Base-by-base conservation (phyloP, 2,329 filamentous ascomycete genomes). In the Coniochaeta hoffmannii region DNA sequence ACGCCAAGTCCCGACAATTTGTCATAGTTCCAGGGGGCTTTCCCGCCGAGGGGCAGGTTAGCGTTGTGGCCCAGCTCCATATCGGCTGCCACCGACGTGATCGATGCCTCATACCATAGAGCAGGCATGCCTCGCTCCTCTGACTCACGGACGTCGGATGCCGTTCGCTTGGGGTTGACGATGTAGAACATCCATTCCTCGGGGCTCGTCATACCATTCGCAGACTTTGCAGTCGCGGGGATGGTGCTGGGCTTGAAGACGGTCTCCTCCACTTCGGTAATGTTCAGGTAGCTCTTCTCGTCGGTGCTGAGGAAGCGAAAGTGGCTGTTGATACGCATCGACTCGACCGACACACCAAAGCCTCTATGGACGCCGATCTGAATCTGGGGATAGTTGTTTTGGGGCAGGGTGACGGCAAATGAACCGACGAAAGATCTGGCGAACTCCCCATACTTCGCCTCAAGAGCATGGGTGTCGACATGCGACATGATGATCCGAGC, bases 211-310 rank as follows among this genome's bases (percentile, higher is more conserved):
- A 22, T 19, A n/a, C 19, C 41, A 3, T 14, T 11, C 17, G 11
- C 22, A 11, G 17, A 11, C 8, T 22, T 19, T 7, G 22, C 11
- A 1, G 12, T 46, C 12, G 2, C 41, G 9, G 41, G 12, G 10
- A n/a, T 12, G 4, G 41, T 9, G 41, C 24, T 26, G n/a, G 24
- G n/a, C 11, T 26, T 46, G 41, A 28, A 46, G 7, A 46, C 49
- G 10, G 49, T 51, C 26, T 51, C 28, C 19, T 51, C 49, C 49
- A 53, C 50, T 31, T 53, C 50, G 17, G 50, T 53, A 17, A 53
- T 38, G 32, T 53, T 22, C 11, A 53, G 32, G 50, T 53, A 38
- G 15, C 31, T 53, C 32, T 36, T 17, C 12, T 31, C 50, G 24
- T 53, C 50, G 8, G 5, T 12, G 24, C 32, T 53, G 4, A 38